A percentile compares a stretch with the other conserved stretches of the same genome.
These are phyloP conservation scores for Botrytis porri DNA, from an alignment of 2,329 filamentous ascomycete genomes.

Conservation along the genomic window DNA sequence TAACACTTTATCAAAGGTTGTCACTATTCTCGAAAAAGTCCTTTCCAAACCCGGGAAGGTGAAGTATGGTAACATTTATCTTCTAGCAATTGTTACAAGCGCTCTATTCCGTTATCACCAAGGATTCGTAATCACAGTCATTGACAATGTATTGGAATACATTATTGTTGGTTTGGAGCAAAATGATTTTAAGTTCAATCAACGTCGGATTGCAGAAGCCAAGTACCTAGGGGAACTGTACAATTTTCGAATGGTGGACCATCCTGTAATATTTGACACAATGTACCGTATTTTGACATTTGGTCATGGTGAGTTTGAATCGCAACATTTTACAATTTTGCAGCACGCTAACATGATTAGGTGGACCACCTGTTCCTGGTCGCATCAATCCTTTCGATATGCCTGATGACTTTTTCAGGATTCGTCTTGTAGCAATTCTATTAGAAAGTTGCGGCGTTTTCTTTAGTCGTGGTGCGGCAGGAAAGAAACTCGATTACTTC, in stretches of 20 bases:
- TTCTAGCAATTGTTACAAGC: slow-evolving; percentile 84
- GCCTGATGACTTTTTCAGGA: slow-evolving; percentile 93
- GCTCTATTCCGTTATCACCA: slow-evolving; percentile 90
- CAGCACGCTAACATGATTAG: slow-evolving; percentile 40
- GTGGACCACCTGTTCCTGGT: slow-evolving; percentile 77
- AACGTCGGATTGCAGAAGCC: slow-evolving; percentile 89
- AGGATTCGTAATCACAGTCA: slow-evolving; percentile 83
- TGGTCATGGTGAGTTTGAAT: slow-evolving; percentile 57
- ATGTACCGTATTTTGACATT: slow-evolving; percentile 94
- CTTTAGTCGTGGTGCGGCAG: slow-evolving; percentile 88
- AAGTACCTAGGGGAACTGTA: slow-evolving; percentile 97
- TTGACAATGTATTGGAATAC: slow-evolving; percentile 87
- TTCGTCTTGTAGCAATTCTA: slow-evolving; percentile 83
- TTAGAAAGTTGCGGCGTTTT: slow-evolving; percentile 95
- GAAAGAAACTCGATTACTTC: slow-evolving; percentile 98
- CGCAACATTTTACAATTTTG: neutral
- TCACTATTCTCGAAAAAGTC: slow-evolving; percentile 63
- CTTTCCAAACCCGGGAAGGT: slow-evolving; percentile 97
- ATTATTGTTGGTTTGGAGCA: slow-evolving; percentile 85
- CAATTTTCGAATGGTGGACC: slow-evolving; percentile 96
- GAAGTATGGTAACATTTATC: slow-evolving; percentile 94
- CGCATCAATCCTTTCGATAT: slow-evolving; percentile 75
- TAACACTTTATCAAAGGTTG: slow-evolving; percentile 30
- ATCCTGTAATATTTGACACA: slow-evolving; percentile 90
- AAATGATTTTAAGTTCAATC: slow-evolving; percentile 97